Evolutionary conservation across 768 basidiomycete genomes (phyloP), one percentile per base, ranked within the genome.

Genomic region (Mrakia frigida): DNA sequence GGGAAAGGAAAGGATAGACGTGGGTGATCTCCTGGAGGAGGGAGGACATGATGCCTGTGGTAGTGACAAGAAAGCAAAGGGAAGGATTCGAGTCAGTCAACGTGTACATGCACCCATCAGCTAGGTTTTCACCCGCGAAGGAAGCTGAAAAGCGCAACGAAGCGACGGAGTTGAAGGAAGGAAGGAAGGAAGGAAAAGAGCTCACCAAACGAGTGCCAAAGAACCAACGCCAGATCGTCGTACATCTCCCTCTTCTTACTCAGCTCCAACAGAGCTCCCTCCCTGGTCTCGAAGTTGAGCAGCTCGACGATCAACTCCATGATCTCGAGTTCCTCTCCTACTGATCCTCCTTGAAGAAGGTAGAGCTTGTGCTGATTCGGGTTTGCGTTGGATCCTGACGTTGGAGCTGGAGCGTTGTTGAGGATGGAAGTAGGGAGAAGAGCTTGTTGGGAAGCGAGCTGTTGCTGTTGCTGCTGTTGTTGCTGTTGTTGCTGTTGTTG

Each of bases 231-330:
- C 65, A 99, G 89, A 84, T 99, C 95, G 82, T 99, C 97, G 82
- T 96, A 98, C 84, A 98, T 95, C 85, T 98, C 97, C 79, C 97
- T 87, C 86, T 98, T 98, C 88, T 99, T 98, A 85, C 93, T 96
- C 81, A 99, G 86, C 85, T 99, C 97, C 73, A 98, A 87, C 69
- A 99, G 86, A 2, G 97, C 96, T 2, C 87, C 87, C 82, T 99
- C 97, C 78, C 96, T 88, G n/a, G 90, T 88, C 74, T 86, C 87
- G 1, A 84, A 84, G 78, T 84, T 83, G 77, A 85, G 80, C 68
- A 84, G 65, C 72, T 84, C 84, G 21, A 82, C 89, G 77, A 98
- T 94, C 72, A 98, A 87, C 16, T 87, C 86, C 84, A 94, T 96
- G 61, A 99, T 97, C 85, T 97, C 95, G 79, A 86, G 86, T 81